Base-by-base conservation (phyloP, 768 basidiomycete species). In the Tulasnella sp. region DNA sequence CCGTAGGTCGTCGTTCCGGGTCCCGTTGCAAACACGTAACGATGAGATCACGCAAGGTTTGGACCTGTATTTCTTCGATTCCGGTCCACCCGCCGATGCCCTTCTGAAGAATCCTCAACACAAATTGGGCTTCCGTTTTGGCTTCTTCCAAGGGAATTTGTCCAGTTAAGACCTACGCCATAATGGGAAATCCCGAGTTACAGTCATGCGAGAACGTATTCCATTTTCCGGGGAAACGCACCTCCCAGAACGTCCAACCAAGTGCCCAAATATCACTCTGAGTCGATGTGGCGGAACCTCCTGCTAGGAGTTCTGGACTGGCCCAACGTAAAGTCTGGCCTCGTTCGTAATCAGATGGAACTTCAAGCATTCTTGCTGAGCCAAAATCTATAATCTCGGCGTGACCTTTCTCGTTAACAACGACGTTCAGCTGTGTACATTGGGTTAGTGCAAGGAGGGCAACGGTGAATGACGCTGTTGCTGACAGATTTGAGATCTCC, bases 201-300 rank as follows among this genome's bases (percentile, higher is more conserved):
- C 52, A 29, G 2, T 29, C 5, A 2, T 59, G 22, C 2, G 9
- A 11, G 26, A n/a, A 1, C 14, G 5, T 59, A 26, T 59, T 29
- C 9, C 4, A n/a, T 29, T 3, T 11, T 11, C 5, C 8, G 17
- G 22, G 17, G 1, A 4, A 34, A n/a, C 52, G 3, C 14, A 59
- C 52, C 52, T 59, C 52, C 52, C 52, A 59, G 22, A 59, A 59
- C 6, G 26, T 59, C 52, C 52, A 59, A 1, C 52, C 52, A 59
- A 59, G 52, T 29, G 52, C 52, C 52, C 52, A 59, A 29, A 59
- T 59, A 26, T 59, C 52, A 6, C 52, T 59, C 32, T 2, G 22
- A 9, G 32, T n/a, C 7, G 52, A 59, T 3, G 4, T 1, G 1
- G 9, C n/a, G n/a, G n/a, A 3, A 12, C 9, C 26, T 1, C 14